Base-by-base conservation (phyloP, 352 stramenopile species). In the Thalassiosira mediterranea region DNA sequence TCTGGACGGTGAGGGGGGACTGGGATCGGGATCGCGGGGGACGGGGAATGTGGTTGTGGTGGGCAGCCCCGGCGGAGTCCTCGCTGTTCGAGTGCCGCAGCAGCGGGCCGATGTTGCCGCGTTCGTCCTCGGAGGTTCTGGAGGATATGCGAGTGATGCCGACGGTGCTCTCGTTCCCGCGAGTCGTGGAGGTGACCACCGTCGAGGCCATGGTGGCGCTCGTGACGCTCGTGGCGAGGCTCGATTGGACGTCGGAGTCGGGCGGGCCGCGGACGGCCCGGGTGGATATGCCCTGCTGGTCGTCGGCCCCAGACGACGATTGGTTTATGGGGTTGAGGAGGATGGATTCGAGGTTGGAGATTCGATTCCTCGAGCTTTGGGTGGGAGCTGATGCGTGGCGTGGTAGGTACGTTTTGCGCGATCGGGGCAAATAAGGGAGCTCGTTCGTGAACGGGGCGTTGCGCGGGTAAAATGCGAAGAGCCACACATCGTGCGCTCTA, bases 301-400 rank as follows among this genome's bases (percentile, higher is more conserved):
- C 80, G 38, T 46, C 63, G 37, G 23, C 31, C 37, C 29, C 59
- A 13, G 7, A 7, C 7, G 34, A 7, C 7, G 7, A 7, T 42
- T 7, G 7, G 48, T 61, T 42, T 2, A 81, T 76, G 42, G 79
- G 74, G 52, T 87, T 81, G n/a, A 84, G 59, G 15, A 87, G 60
- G 65, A 87, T 87, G 7, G 79, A 87, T 61, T 87, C 79, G 19
- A 87, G 56, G 21, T 81, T 83, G 7, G 70, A 72, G 7, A 84
- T 80, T 28, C 51, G 57, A 62, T 81, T 81, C 17, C 56, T 64
- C 19, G 75, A 83, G n/a, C 40, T 62, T 49, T 73, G 68, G 5
- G 68, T 77, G 26, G 70, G 70, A 32, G 74, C 68, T 74, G 52
- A 64, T 28, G 7, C 34, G 34, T 42, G 7, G 7, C 13, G 34